Base-by-base conservation (phyloP, 225 moss, liverwort and hornwort genomes). In the Pleurozium schreberi region DNA sequence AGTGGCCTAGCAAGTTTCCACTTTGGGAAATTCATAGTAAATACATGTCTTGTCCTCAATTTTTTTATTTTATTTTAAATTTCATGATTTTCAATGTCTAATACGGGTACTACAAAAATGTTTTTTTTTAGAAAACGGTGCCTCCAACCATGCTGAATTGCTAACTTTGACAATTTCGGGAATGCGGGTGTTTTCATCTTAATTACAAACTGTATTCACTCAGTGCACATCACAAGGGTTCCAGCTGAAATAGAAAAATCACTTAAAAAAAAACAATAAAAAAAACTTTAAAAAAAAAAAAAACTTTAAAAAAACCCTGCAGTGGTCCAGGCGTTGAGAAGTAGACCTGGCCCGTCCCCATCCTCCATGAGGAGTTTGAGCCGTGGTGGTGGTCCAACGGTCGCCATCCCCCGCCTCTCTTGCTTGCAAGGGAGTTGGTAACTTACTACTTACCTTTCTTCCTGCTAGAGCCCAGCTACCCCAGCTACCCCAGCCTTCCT, bases 301-400 rank as follows among this genome's bases (percentile, higher is more conserved):
- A 27, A 28, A 27, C 7, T 2, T 3, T n/a, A n/a, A n/a, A n/a
- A n/a, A n/a, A n/a, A 4, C 6, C 38, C 17, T 60, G 38, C n/a
- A n/a, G 83, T 84, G 76, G 65, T 84, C 88, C 88, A 62, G 62
- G 26, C 34, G 45, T 45, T 18, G 50, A 40, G 45, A 53, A 50
- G 75, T 53, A 2, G 52, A 26, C 40, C 34, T 43, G 34, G 76
- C 76, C 76, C 26, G 61, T 84, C 89, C 11, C 77, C 88, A 89
- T 89, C 89, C 89, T 18, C 84, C 78, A 78, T 89, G 84, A 89
- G 77, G 58, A 81, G 75, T 42, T 19, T 47, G 47, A 70, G 89
- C 89, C 88, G 84, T 89, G 27, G 19, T 80, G 89, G 89, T 85
- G 85, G 89, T 89, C 89, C 89, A 80, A 50, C 36, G 4, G 71